A percentile compares a stretch with the other conserved stretches of the same genome.
These are phyloP conservation scores for Xylaria arbuscula DNA, from an alignment of 2,329 filamentous ascomycete species.

Conservation along the genomic window DNA sequence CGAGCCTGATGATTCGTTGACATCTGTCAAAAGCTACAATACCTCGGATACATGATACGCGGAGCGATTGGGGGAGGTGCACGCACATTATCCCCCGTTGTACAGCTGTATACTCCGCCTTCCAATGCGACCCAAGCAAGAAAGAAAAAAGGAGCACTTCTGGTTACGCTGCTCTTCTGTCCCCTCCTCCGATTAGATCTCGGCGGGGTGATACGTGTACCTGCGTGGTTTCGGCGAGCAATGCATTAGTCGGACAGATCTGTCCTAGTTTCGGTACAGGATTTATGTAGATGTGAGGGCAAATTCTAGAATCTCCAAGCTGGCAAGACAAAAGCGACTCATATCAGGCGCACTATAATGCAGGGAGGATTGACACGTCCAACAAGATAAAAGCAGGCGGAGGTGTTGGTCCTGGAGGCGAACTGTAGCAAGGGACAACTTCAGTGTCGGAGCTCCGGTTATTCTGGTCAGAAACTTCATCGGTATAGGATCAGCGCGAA, in stretches of 20 bases:
- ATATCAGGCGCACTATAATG: conserved; percentile 10
- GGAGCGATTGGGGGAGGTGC: conserved; percentile 24
- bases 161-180: not conserved
- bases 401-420: not conserved
- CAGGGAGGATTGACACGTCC: not conserved
- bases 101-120: conserved; percentile 7
- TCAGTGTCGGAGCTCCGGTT: not conserved
- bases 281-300: not conserved
- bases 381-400: not conserved
- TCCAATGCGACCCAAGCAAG: conserved; percentile 8
- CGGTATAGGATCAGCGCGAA: conserved; percentile 24
- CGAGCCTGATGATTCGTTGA: conserved; percentile 4
- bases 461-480: conserved; percentile 12
- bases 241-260: conserved; percentile 11
- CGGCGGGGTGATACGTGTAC: conserved; percentile 14
- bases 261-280: not conserved
- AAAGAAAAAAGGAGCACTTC: not conserved
- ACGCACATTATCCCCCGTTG: not conserved
- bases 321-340: not conserved
- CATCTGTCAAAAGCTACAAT: not conserved
- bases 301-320: not conserved
- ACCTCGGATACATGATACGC: conserved; percentile 14
- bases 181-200: conserved; percentile 10
- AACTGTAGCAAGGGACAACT: not conserved
- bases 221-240: conserved; percentile 16